These are phyloP conservation scores for Paraphoma chrysanthemicola DNA, from an alignment of 2,329 filamentous ascomycete genomes.

Conservation along the genomic window DNA sequence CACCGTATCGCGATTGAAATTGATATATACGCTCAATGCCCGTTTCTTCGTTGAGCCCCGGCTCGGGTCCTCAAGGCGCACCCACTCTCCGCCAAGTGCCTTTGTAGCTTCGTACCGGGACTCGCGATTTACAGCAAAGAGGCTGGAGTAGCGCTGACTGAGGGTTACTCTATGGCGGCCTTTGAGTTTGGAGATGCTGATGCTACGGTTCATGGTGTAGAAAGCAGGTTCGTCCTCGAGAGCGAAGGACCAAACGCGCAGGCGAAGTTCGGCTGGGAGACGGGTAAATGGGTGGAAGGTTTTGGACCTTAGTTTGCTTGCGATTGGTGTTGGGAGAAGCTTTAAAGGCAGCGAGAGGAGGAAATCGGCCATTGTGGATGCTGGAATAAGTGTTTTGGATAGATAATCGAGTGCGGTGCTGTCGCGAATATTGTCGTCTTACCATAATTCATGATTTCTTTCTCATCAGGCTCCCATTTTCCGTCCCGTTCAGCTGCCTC, in stretches of 20 bases:
- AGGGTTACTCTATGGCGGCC: background rate
- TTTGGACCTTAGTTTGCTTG: background rate
- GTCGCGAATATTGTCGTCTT: too few species aligned
- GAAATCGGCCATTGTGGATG: background rate
- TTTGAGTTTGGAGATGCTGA: background rate
- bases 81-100: slow-evolving; percentile 1
- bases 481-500: background rate
- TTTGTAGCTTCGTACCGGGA: slow-evolving; percentile 11
- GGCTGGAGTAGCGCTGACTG: slow-evolving; percentile 5
- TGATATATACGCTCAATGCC: background rate
- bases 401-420: too few species aligned
- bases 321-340: background rate
- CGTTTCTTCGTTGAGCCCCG: background rate
- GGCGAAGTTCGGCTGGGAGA: background rate
- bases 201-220: background rate
- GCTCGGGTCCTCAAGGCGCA: background rate
- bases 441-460: too few species aligned
- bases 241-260: background rate
- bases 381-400: background rate
- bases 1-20: background rate
- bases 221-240: background rate
- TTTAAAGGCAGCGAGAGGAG: background rate
- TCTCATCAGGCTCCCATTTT: background rate
- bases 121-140: slow-evolving; percentile 12
- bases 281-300: background rate